Evolutionary conservation across 139 green algal species (phyloP).

Genomic region (Chlorella sorokiniana): DNA sequence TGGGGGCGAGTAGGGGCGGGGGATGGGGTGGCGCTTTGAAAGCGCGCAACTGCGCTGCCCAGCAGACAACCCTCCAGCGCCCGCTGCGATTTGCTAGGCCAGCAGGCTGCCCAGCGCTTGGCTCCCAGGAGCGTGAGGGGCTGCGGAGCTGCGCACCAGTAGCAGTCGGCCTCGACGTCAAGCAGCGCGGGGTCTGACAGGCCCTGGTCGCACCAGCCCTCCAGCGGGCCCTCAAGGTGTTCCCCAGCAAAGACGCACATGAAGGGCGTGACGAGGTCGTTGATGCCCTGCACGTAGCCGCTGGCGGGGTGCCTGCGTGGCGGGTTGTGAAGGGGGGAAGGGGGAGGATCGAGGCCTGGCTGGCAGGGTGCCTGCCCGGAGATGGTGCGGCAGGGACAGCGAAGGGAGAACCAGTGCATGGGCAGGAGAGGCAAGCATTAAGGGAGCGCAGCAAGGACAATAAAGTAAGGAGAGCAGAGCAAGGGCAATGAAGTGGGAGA

Average conservation of each 20-base stretch:
- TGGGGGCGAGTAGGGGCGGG: too few relatives aligned
- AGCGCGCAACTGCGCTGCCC: too few relatives aligned
- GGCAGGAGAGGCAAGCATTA: neutral
- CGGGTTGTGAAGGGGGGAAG: neutral
- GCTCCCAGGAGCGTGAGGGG: neutral
- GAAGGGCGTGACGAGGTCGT: conserved; percentile 97
- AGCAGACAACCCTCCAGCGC: too few relatives aligned
- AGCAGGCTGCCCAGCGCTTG: too few relatives aligned
- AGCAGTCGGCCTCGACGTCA: conserved; percentile 93
- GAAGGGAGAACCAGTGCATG: neutral
- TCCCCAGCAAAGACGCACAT: conserved; percentile 90
- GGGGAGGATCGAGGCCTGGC: too few relatives aligned
- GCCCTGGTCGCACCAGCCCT: conserved; percentile 60
- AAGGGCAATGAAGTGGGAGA: neutral
- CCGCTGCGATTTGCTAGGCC: too few relatives aligned
- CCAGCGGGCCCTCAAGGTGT: conserved; percentile 66
- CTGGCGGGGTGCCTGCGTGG: conserved; percentile 83
- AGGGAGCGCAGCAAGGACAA: neutral
- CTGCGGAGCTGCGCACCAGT: conserved; percentile 77
- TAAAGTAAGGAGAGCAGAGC: neutral
- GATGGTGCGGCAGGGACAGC: neutral
- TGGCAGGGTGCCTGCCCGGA: neutral
- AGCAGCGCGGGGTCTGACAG: conserved; percentile 74
- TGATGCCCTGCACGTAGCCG: conserved; percentile 98
- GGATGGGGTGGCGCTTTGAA: too few relatives aligned